Percentiles rank a stretch among this genome's conserved stretches.
These are phyloP conservation scores for Tranzscheliella williamsii DNA, from an alignment of 1,284 basidiomycete species.

Conservation along the genomic window DNA sequence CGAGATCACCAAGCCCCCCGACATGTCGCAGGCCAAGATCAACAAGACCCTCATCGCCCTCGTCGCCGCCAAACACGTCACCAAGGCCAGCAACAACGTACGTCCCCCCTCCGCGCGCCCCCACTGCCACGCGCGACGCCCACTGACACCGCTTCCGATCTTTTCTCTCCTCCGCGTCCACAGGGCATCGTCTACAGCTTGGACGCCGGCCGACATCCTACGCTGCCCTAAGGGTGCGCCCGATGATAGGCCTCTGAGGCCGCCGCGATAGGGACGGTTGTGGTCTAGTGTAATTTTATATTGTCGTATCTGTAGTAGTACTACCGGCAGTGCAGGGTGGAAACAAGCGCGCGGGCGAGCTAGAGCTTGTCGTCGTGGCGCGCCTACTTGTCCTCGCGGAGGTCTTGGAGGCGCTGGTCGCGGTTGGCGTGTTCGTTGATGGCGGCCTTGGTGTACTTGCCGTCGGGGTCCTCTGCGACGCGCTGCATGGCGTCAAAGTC, in stretches of 20 bases:
- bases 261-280: too few relatives aligned
- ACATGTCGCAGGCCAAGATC: conserved; percentile 81
- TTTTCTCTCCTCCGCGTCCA: background rate
- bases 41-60: conserved; percentile 91
- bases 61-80: conserved; percentile 81
- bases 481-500: conserved; percentile 27
- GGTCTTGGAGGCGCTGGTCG: conserved; percentile 4
- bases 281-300: too few relatives aligned
- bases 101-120: conserved; percentile 30
- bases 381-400: conserved; percentile 18
- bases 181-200: conserved; percentile 56
- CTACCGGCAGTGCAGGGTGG: too few relatives aligned
- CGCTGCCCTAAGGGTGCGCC: conserved; percentile 31
- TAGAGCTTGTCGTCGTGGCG: conserved; percentile 21
- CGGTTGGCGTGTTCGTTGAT: conserved; percentile 17
- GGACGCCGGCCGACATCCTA: conserved; percentile 42
- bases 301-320: too few relatives aligned
- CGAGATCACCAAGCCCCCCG: conserved; percentile 77
- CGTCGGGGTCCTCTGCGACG: conserved; percentile 25
- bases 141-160: background rate
- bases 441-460: conserved; percentile 25
- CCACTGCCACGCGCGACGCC: background rate
- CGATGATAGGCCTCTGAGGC: too few relatives aligned
- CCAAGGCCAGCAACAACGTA: conserved; percentile 66
- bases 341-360: too few relatives aligned